Evolutionary conservation across 768 basidiomycete genomes (phyloP), one percentile per base, ranked within the genome.

Genomic region (Leucocoprinus leucothites): DNA sequence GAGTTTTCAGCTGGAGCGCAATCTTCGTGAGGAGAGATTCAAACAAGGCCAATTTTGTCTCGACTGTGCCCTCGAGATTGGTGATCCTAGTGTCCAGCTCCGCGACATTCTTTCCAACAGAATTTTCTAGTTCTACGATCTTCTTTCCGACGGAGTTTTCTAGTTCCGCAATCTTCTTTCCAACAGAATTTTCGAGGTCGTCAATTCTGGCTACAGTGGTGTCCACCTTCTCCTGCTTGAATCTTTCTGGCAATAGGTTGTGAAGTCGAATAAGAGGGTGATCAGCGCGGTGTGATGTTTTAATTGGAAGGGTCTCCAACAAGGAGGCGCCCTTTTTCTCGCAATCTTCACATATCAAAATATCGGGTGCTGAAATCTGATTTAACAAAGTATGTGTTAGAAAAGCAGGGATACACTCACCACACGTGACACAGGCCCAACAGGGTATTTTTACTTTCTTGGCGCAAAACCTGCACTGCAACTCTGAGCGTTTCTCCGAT

Each of bases 391-490:
- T 3, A 14, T 4, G 22, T 14, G 35, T 9, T 14, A 40, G 14
- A 18, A 21, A n/a, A 44, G 31, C 11, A 31, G 31, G 6, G 5
- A n/a, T 25, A 48, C 11, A 35, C 56, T 48, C 22, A 49, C 56
- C 21, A 34, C 59, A 60, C 16, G 51, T 46, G 5, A 57, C 50
- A 24, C 59, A 60, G 7, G 53, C 22, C 46, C 51, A 57, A 21
- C 57, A 53, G 51, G 43, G 47, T 25, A 44, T 34, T n/a, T 47
- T n/a, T n/a, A n/a, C n/a, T n/a, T n/a, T n/a, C n/a, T n/a, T n/a
- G n/a, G n/a, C 34, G 28, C 59, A 57, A 22, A 21, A 38, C 31
- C 48, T 52, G 38, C 59, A 60, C 11, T 51, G 11, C 19, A 44
- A 40, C 24, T 22, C 34, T 9, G 45, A 28, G 8, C 50, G 28